A percentile compares a stretch with the other conserved stretches of the same genome.
These are phyloP conservation scores for Takakia lepidozioides DNA, from an alignment of 225 moss, liverwort and hornwort species.

Conservation along the genomic window DNA sequence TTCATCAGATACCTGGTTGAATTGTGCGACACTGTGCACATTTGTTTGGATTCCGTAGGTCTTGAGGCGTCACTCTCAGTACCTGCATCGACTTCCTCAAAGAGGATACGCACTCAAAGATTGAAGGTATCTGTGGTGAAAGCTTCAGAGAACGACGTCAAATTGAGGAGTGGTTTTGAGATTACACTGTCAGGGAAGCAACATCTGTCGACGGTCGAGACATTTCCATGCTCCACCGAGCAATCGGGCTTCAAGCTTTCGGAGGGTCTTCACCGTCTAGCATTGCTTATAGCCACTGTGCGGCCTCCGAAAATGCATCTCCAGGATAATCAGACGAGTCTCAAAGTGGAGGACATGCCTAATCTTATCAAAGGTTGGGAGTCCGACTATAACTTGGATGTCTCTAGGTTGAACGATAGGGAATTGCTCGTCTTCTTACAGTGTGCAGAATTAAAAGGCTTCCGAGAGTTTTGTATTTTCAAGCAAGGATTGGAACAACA, in stretches of 20 bases:
- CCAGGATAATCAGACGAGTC: accelerated
- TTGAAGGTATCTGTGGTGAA: slow-evolving; percentile 31
- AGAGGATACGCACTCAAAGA: slow-evolving; percentile 28
- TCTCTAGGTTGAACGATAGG: neutral
- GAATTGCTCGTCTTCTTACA: slow-evolving; percentile 10
- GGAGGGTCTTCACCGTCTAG: slow-evolving; percentile 16
- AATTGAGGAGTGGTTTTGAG: slow-evolving; percentile 14
- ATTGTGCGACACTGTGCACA: slow-evolving; percentile 28
- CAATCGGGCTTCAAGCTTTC: slow-evolving; percentile 8
- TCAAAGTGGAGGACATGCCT: slow-evolving; percentile 2
- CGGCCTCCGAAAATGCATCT: slow-evolving; percentile 1
- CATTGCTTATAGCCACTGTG: slow-evolving; percentile 11
- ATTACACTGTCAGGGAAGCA: neutral
- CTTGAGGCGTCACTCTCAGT: slow-evolving; percentile 7
- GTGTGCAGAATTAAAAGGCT: slow-evolving; percentile 5
- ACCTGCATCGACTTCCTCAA: slow-evolving; percentile 6
- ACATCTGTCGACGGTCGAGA: too few species aligned
- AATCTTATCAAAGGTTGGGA: slow-evolving; percentile 2
- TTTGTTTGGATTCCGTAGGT: slow-evolving; percentile 33
- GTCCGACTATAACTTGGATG: slow-evolving; percentile 6
- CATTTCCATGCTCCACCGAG: too few species aligned
- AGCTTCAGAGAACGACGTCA: slow-evolving; percentile 30
- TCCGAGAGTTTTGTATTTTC: neutral
- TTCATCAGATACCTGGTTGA: slow-evolving; percentile 54
- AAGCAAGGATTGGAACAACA: neutral